Evolutionary conservation across 345 rosid genomes (phyloP).

Genomic region (Leavenworthia alabamica): DNA sequence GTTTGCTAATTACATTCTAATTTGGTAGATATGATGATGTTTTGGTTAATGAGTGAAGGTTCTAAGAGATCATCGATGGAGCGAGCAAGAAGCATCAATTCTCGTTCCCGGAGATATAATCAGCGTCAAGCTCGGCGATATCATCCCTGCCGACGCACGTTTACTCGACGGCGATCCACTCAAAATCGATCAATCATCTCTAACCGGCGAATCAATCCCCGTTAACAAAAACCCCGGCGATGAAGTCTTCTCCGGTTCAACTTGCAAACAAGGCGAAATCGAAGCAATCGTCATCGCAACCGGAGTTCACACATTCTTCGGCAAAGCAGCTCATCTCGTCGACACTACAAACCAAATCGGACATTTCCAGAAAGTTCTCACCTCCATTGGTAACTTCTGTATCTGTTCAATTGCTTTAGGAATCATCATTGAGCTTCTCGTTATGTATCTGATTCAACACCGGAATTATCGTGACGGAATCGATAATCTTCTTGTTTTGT

Average conservation of each 20-base stretch:
- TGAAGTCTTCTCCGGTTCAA: conserved; percentile 86
- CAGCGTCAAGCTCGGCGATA: conserved; percentile 80
- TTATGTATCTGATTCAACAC: conserved; percentile 76
- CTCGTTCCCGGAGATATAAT: conserved; percentile 91
- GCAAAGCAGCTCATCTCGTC: conserved; percentile 95
- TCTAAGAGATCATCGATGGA: conserved; percentile 80
- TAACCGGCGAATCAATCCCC: conserved; percentile 91
- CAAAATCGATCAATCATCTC: conserved; percentile 89
- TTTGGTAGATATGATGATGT: not conserved
- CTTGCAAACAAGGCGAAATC: conserved; percentile 86
- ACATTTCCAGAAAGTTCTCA: conserved; percentile 79
- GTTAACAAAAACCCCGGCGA: conserved; percentile 70
- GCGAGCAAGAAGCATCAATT: conserved; percentile 81
- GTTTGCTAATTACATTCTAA: too few species aligned
- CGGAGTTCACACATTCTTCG: conserved; percentile 90
- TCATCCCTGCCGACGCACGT: conserved; percentile 93
- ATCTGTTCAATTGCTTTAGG: conserved; percentile 84
- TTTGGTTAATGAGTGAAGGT: conserved; percentile 36
- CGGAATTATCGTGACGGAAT: conserved; percentile 77
- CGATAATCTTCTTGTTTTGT: conserved; percentile 74
- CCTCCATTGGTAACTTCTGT: conserved; percentile 90
- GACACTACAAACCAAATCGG: conserved; percentile 87
- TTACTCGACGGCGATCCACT: conserved; percentile 92
- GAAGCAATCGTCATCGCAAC: conserved; percentile 91
- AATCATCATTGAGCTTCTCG: conserved; percentile 50